phyloP scores from a whole-genome alignment of 1,139 yeast species.

The Pichia sp. region DNA sequence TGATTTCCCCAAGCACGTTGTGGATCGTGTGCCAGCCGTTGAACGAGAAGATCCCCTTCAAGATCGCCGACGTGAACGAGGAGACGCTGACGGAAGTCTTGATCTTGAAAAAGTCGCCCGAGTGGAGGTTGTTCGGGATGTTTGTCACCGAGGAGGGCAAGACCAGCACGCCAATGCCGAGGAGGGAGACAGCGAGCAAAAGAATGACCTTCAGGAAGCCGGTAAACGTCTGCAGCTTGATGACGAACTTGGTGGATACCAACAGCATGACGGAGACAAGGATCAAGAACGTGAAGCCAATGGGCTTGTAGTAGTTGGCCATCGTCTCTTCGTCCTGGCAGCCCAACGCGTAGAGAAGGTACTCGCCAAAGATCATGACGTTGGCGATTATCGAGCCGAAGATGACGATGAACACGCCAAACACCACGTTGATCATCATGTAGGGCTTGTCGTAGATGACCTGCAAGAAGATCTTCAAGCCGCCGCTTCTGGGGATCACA shows the following conservation, averaged over 20 bases:
- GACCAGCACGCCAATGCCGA: constrained; percentile 46
- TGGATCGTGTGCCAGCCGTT: constrained; percentile 62
- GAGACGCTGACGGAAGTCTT: constrained; percentile 37
- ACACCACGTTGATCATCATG: constrained; percentile 55
- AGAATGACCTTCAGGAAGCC: constrained; percentile 49
- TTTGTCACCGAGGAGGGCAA: constrained; percentile 39
- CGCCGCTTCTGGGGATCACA: constrained; percentile 68
- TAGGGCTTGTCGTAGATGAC: constrained; percentile 57
- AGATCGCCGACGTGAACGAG: constrained; percentile 46
- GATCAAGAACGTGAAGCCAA: constrained; percentile 43
- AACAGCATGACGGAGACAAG: constrained; percentile 44
- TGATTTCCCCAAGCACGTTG: constrained; percentile 53
- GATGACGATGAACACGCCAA: constrained; percentile 51
- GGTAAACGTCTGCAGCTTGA: constrained; percentile 45
- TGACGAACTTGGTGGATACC: constrained; percentile 46
- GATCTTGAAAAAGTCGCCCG: constrained; percentile 27
- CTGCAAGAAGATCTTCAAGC: constrained; percentile 66
- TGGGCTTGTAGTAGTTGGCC: constrained; percentile 34
- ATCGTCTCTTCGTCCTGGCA: constrained; percentile 17
- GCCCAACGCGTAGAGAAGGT: constrained; percentile 40
- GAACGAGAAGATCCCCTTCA: constrained; percentile 52
- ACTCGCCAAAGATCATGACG: constrained; percentile 68
- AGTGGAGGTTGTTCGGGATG: constrained; percentile 30
- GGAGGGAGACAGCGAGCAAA: constrained; percentile 41
- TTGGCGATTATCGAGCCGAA: constrained; percentile 66